Evolutionary conservation across 2,329 filamentous ascomycete species (phyloP), one percentile per base, ranked within the genome.

Genomic region (Lecanicillium sp.): DNA sequence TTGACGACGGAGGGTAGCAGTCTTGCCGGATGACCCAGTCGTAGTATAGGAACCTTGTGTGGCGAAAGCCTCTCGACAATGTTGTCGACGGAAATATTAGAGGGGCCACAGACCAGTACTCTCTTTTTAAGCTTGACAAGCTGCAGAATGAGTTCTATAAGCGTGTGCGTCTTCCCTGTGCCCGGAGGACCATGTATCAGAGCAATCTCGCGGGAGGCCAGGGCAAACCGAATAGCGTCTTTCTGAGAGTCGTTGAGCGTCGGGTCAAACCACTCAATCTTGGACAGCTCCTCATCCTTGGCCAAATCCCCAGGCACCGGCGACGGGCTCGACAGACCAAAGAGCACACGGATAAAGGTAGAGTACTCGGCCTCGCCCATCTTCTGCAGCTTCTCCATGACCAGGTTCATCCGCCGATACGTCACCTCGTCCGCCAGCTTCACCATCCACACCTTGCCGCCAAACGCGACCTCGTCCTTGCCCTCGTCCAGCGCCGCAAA

Each of bases 31-130:
- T 98, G 93, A 1, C 93, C 93, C 1, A 98, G 79, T 2, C 93
- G 85, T 29, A 97, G 78, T 58, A 97, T 89, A 0, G 89, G 85
- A 1, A 96, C 75, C 59, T 89, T 90, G 64, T 90, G 86, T 0
- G 87, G 82, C 2, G 90, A 81, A 2, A 97, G 77, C 7, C 93
- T 83, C 67, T 98, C 93, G 8, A 96, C 90, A 50, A 98, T 95
- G 61, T 98, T 98, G 75, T 98, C 93, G 1, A 98, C 93, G 0
- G 89, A 93, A 57, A 98, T 90, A 63, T 98, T 98, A 24, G 89
- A 95, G 0, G 93, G 93, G 0, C 91, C 93, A 59, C 93, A 97
- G n/a, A 97, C 91, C 2, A 97, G 75, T 10, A 97, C 74, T 2
- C 90, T 81, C 46, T 84, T 76, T 27, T 82, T 78, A 20, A 80